Base-by-base conservation (phyloP, 306 rosid species). In the Neltuma alba region DNA sequence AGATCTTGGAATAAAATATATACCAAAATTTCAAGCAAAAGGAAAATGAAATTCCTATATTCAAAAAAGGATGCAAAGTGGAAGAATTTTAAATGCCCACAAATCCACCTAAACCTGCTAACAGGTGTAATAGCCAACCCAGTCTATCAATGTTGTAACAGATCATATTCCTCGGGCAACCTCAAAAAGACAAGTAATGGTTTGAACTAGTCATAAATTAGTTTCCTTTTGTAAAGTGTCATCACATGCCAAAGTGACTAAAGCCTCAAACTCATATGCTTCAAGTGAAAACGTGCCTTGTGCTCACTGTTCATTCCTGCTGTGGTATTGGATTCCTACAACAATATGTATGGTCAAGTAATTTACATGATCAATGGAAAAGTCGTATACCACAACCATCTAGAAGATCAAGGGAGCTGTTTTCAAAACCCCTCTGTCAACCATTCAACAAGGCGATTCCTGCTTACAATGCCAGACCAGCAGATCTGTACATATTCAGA, bases 81-180 rank as follows among this genome's bases (percentile, higher is more conserved):
- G 77, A 64, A 65, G 78, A 82, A 79, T 79, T 71, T 58, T 77
- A 75, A n/a, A 72, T 65, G 82, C 76, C 82, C 70, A 76, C 82
- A 79, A 86, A 76, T 86, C 82, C 82, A 76, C 79, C 72, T 75
- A 27, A 62, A 40, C 40, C 48, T 62, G 72, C 69, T 77, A 69
- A 75, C 75, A 81, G 60, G 70, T 40, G 63, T 58, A 38, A 67
- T 72, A 70, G 61, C 88, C 69, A 67, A 64, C 61, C 76, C 42
- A 72, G 25, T 23, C 33, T 47, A 73, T 68, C 88, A 81, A 58
- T 76, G 82, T 72, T 65, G 57, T 60, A 77, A 77, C 11, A 73
- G 55, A 61, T 61, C 70, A 81, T 69, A 61, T 27, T 85, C 76
- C 68, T 31, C 36, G 75, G 71, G 83, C 73, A 81, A 61, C 28